A percentile compares a stretch with the other conserved stretches of the same genome.
phyloP scores from a whole-genome alignment of 495 filamentous ascomycete species.

The Poronia punctata region DNA sequence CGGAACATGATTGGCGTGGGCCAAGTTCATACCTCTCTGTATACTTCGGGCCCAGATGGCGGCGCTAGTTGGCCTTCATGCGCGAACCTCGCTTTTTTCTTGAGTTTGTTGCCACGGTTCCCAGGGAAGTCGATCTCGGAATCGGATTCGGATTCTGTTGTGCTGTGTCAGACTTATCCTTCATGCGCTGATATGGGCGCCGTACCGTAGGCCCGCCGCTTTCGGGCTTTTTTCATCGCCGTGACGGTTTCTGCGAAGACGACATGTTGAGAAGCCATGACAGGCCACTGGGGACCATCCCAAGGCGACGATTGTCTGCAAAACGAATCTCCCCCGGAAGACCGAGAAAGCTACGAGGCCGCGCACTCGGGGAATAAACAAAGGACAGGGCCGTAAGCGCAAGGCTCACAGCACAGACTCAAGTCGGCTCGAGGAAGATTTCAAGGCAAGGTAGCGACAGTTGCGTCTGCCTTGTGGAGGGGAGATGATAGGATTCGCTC shows the following conservation, averaged over 20 bases:
- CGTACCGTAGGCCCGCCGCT: constrained; percentile 54
- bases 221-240: constrained; percentile 67
- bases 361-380: too few species aligned
- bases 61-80: constrained; percentile 67
- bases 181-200: neutral
- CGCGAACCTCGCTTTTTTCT: constrained; percentile 71
- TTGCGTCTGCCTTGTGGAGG: too few species aligned
- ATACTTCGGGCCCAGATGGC: constrained; percentile 63
- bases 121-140: constrained; percentile 70
- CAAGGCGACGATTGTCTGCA: neutral
- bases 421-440: too few species aligned
- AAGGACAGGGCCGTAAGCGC: too few species aligned
- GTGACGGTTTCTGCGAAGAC: constrained; percentile 66
- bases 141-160: constrained; percentile 77
- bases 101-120: constrained; percentile 89
- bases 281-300: constrained; percentile 17
- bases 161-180: constrained; percentile 1
- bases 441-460: too few species aligned
- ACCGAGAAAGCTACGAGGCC: too few species aligned
- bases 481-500: too few species aligned
- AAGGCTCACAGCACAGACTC: too few species aligned
- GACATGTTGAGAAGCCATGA: constrained; percentile 66
- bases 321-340: constrained; percentile 1
- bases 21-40: constrained; percentile 63
- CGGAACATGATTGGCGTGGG: neutral